Base-by-base conservation (phyloP, 805 yeast genomes). In the Metschnikowia vanudenii region DNA sequence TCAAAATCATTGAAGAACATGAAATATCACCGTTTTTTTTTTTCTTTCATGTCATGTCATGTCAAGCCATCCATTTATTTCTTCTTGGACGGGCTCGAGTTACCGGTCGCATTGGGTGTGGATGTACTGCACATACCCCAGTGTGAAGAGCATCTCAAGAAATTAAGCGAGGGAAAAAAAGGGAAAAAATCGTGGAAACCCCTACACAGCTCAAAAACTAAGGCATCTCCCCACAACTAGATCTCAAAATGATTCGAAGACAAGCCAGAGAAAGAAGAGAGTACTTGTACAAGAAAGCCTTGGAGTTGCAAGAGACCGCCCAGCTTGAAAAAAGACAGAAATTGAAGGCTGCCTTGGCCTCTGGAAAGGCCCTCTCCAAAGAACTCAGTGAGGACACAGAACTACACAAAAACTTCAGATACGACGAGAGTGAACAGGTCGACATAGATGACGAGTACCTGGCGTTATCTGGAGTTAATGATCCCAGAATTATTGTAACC, bases 261-360 rank as follows among this genome's bases (percentile, higher is more conserved):
- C 96, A 92, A 62, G 97, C 98, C 7, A 82, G 99, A 70, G 97
- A 94, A 65, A 80, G 99, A 71, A 81, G 96, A 66, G 98, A 94
- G 61, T 94, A 91, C 60, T 74, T 94, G 22, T 94, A 88, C 71
- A 79, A 89, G 42, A 90, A 91, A 63, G 88, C 97, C 0, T 81
- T 88, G 41, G 94, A 89, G 62, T 76, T 92, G 30, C 96, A 94
- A 64, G 98, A 94, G 54, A 85, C 96, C 10, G 80, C 85, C 18
- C 75, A 86, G 37, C 85, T 85, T 16, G 92, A 88, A 60, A 92
- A 92, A 65, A 77, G 98, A 55, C 95, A 86, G 61, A 86, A 84
- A 58, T 73, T 94, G 35, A 85, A 86, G 53, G 86, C 88, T 13
- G 96, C 98, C 0, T 71, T 94, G 49, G 98, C 97, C 1, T 76